These are phyloP conservation scores for Neonectria faginata DNA, from an alignment of 2,329 filamentous ascomycete genomes.

Conservation along the genomic window DNA sequence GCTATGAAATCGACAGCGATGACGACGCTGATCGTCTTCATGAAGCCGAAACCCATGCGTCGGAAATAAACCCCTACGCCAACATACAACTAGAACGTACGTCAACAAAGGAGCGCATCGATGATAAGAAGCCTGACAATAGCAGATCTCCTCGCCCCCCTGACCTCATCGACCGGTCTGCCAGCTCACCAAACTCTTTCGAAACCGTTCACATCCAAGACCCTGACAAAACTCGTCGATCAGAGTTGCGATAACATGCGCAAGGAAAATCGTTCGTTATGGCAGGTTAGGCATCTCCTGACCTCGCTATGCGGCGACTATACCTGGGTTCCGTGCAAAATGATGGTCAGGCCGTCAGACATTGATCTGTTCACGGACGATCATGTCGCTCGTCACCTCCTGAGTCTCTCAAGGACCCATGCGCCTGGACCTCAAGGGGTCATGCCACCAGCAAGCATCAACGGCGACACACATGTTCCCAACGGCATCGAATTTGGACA, in stretches of 20 bases:
- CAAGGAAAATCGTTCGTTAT: slow-evolving; percentile 78
- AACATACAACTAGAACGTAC: slow-evolving; percentile 77
- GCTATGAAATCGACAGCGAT: slow-evolving; percentile 79
- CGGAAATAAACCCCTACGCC: slow-evolving; percentile 79
- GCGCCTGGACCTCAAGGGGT: slow-evolving; percentile 17
- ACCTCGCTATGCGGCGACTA: slow-evolving; percentile 81
- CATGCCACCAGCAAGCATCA: slow-evolving; percentile 30
- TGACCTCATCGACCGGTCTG: slow-evolving; percentile 80
- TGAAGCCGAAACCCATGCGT: slow-evolving; percentile 71
- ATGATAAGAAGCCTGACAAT: slow-evolving; percentile 44
- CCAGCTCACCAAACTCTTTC: slow-evolving; percentile 80
- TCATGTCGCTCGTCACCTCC: slow-evolving; percentile 54
- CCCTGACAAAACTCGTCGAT: slow-evolving; percentile 75
- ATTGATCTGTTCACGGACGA: slow-evolving; percentile 65
- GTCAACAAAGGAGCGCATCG: slow-evolving; percentile 45
- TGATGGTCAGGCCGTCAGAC: slow-evolving; percentile 68
- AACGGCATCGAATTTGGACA: slow-evolving; percentile 24
- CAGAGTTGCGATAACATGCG: slow-evolving; percentile 79
- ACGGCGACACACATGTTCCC: slow-evolving; percentile 40
- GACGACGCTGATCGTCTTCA: slow-evolving; percentile 74
- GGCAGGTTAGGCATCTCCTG: slow-evolving; percentile 79
- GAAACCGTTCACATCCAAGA: slow-evolving; percentile 78
- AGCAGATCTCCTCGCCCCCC: slow-evolving; percentile 77
- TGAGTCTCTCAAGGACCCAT: slow-evolving; percentile 45
- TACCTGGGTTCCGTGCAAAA: slow-evolving; percentile 72